A percentile compares a stretch with the other conserved stretches of the same genome.
Conservation (phyloP, 2,329 filamentous ascomycete species). For the Gnomoniopsis smithogilvyi region DNA sequence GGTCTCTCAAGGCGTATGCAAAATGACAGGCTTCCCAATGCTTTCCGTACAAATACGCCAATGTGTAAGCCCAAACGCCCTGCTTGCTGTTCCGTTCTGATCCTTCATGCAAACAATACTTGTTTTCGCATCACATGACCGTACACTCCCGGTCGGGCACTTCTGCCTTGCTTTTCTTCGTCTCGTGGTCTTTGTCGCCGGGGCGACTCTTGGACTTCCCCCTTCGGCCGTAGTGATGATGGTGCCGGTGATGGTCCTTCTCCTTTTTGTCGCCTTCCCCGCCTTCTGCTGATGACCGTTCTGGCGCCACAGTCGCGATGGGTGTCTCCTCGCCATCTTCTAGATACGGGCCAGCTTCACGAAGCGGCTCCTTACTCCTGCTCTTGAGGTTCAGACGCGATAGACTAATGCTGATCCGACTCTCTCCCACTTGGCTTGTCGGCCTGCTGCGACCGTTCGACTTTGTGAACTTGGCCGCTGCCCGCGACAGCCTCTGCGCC, state of each 20-base stretch:
- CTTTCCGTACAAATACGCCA: conserved; percentile 1
- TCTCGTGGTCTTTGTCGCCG: conserved; percentile 28
- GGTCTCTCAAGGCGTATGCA: too few relatives aligned
- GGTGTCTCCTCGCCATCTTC: conserved; percentile 18
- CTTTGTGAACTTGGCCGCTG: conserved; percentile 52
- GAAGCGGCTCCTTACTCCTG: conserved; percentile 48
- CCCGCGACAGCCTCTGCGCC: conserved; percentile 53
- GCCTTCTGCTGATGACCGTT: conserved; percentile 7
- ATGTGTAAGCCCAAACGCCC: conserved; percentile 10
- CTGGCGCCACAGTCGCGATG: conserved; percentile 7
- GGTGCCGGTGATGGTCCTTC: conserved; percentile 24
- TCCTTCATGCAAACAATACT: neutral
- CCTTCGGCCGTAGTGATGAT: conserved; percentile 30
- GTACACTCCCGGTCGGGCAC: conserved; percentile 45
- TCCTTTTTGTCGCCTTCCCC: conserved; percentile 22
- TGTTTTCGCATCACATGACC: conserved; percentile 37
- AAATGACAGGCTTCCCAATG: neutral
- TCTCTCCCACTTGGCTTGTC: conserved; percentile 56
- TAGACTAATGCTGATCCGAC: conserved; percentile 55
- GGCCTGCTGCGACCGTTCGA: conserved; percentile 50
- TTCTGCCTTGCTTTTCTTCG: conserved; percentile 31
- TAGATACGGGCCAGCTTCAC: conserved; percentile 24
- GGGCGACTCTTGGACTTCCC: conserved; percentile 32
- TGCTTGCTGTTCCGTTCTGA: neutral
- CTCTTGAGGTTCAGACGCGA: conserved; percentile 51